A percentile compares a stretch with the other conserved stretches of the same genome.
Conservation (phyloP, 768 basidiomycete species). For the Tylopilus intermedius region DNA sequence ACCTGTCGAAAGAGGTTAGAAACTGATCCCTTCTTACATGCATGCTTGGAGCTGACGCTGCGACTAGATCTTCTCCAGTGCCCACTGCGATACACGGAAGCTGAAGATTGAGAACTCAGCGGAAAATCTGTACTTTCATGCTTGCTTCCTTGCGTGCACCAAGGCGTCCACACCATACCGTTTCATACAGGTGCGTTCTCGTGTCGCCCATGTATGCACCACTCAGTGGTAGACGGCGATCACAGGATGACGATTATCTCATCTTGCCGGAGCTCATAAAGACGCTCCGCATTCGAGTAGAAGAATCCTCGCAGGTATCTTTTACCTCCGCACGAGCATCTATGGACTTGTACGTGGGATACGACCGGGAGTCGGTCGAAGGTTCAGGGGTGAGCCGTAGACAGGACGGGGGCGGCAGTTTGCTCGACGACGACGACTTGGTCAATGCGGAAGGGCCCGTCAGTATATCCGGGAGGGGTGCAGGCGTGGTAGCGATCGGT, state of each 20-base stretch:
- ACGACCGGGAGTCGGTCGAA: neutral
- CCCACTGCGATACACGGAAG: conserved; percentile 39
- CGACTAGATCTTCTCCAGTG: conserved; percentile 37
- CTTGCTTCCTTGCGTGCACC: conserved; percentile 55
- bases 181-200: conserved; percentile 51
- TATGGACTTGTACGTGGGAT: conserved; percentile 25
- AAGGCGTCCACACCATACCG: conserved; percentile 48
- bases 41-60: neutral
- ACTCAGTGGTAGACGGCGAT: conserved; percentile 1
- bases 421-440: neutral
- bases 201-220: neutral
- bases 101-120: conserved; percentile 55
- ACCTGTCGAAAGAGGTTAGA: conserved; percentile 41
- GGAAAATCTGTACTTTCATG: conserved; percentile 56
- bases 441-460: neutral
- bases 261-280: conserved; percentile 53
- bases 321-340: conserved; percentile 57
- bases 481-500: conserved; percentile 30
- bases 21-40: neutral
- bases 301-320: conserved; percentile 35
- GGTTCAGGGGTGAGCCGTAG: neutral
- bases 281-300: conserved; percentile 41
- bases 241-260: conserved; percentile 66
- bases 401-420: conserved; percentile 6
- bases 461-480: conserved; percentile 4